Conservation (phyloP, 176 grass and related monocot genomes). For the Aegilops sharonensis region DNA sequence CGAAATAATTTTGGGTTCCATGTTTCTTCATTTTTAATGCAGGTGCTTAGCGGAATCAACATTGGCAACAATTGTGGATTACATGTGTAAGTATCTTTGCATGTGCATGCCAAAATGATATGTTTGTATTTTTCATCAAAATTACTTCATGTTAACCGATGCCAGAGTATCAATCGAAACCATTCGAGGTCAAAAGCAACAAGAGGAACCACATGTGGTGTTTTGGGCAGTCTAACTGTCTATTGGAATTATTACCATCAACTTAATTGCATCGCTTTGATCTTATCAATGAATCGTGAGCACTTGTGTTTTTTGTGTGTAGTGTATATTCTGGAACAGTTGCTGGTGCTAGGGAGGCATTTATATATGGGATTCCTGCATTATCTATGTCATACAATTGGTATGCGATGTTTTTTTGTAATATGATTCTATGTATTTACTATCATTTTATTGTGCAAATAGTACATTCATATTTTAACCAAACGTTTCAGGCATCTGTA, state of each 20-base stretch:
- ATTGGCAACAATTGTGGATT: conserved; percentile 83
- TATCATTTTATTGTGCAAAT: neutral
- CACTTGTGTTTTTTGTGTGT: conserved; percentile 35
- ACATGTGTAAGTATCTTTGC: conserved; percentile 61
- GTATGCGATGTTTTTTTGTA: conserved; percentile 33
- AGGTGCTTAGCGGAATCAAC: conserved; percentile 97
- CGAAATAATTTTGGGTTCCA: neutral
- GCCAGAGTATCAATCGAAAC: neutral
- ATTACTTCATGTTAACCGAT: neutral
- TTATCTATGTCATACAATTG: conserved; percentile 91
- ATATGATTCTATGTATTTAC: neutral
- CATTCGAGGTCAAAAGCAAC: neutral
- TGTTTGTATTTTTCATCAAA: neutral
- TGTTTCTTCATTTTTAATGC: conserved; percentile 34
- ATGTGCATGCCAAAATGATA: neutral
- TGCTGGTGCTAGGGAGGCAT: conserved; percentile 78
- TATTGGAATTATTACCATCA: conserved; percentile 13
- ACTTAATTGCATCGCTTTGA: neutral
- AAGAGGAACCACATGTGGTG: neutral
- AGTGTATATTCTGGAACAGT: conserved; percentile 93
- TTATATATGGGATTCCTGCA: conserved; percentile 77
- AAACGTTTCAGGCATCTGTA: neutral
- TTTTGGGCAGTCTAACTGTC: neutral
- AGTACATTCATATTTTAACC: neutral
- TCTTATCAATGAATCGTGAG: conserved; percentile 9